phyloP scores from a whole-genome alignment of 495 filamentous ascomycete genomes.

The Penicillium robsamsonii region DNA sequence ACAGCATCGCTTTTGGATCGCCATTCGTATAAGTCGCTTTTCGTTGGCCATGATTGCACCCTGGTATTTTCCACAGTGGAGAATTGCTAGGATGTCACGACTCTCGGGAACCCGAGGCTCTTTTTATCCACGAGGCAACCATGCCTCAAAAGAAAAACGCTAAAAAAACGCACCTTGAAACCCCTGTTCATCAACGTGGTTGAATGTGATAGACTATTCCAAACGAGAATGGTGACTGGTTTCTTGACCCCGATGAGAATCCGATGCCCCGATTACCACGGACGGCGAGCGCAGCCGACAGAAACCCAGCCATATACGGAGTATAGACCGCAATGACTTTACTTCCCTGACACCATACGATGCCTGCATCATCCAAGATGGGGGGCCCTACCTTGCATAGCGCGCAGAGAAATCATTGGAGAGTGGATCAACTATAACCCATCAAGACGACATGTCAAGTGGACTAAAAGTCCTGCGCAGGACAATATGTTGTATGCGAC shows the following conservation, averaged over 20 bases:
- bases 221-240: neutral
- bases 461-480: conserved; percentile 14
- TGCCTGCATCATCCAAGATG: neutral
- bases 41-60: conserved; percentile 6
- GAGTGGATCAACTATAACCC: conserved; percentile 4
- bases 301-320: neutral
- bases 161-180: neutral
- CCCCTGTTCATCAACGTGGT: neutral
- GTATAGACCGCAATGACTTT: conserved; percentile 8
- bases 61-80: conserved; percentile 7
- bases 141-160: neutral
- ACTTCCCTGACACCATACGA: neutral
- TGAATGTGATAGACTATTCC: neutral
- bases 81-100: conserved; percentile 1
- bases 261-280: conserved; percentile 2
- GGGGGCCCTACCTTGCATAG: conserved; percentile 24
- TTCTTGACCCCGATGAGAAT: neutral
- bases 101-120: conserved; percentile 4
- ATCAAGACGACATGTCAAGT: conserved; percentile 5
- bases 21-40: neutral
- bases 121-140: neutral
- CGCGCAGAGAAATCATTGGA: conserved; percentile 6
- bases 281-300: conserved; percentile 1
- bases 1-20: neutral
- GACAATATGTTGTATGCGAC: conserved; percentile 22